phyloP scores from a whole-genome alignment of 1,139 yeast genomes.

The Geotrichum klebahnii region DNA sequence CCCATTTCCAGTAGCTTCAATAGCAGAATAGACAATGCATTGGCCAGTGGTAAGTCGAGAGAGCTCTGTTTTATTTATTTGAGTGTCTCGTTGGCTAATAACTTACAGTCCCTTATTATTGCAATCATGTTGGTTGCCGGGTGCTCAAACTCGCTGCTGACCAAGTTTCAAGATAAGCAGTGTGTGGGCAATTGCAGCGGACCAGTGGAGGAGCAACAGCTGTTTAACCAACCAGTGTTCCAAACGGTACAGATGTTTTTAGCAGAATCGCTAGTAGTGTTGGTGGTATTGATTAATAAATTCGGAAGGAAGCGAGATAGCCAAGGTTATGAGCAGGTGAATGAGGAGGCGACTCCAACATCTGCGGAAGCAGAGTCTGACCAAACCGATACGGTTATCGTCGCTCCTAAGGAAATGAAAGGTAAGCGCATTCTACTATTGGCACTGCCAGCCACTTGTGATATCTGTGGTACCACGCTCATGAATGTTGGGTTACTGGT shows the following conservation, averaged over 20 bases:
- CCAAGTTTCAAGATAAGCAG: constrained; percentile 75
- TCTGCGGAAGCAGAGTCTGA: not conserved
- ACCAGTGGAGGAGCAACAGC: constrained; percentile 42
- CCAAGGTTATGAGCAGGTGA: constrained; percentile 5
- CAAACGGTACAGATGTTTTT: constrained; percentile 80
- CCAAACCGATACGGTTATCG: not conserved
- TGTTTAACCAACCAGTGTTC: constrained; percentile 73
- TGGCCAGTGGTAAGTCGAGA: constrained; percentile 8
- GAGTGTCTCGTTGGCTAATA: not conserved
- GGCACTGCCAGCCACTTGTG: constrained; percentile 67
- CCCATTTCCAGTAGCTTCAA: too few relatives aligned
- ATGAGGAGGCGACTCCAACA: not conserved
- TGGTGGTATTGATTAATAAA: constrained; percentile 32
- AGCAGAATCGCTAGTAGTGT: constrained; percentile 60
- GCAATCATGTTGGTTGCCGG: constrained; percentile 54
- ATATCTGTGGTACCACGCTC: constrained; percentile 67
- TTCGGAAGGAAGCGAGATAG: constrained; percentile 28
- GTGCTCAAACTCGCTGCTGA: constrained; percentile 66
- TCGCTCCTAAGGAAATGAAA: constrained; percentile 24
- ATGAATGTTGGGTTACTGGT: constrained; percentile 71
- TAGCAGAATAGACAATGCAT: too few relatives aligned
- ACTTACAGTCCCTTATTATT: constrained; percentile 13
- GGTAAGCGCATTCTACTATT: constrained; percentile 38
- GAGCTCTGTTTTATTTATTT: not conserved
- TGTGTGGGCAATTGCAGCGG: constrained; percentile 58